Evolutionary conservation across 2,329 filamentous ascomycete genomes (phyloP).

Genomic region (Paracorniculantispora psalliotae): DNA sequence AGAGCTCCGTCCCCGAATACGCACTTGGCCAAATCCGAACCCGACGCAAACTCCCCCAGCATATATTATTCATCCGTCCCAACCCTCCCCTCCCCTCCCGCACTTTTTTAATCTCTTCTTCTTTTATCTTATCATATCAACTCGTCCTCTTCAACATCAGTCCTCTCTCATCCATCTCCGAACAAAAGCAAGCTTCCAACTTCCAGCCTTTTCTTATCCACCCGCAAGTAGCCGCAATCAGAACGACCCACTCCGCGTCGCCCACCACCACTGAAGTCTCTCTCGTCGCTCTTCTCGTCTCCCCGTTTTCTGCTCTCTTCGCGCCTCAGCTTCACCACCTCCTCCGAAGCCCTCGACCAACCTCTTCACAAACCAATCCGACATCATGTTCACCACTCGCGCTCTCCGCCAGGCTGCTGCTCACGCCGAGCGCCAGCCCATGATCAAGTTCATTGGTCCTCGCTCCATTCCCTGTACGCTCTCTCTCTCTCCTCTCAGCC

Average conservation of each 20-base stretch:
- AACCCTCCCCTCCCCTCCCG: neutral
- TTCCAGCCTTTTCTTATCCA: neutral
- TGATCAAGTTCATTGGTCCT: conserved; percentile 60
- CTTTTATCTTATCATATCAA: neutral
- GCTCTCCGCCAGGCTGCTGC: conserved; percentile 54
- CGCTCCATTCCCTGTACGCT: conserved; percentile 53
- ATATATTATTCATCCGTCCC: conserved; percentile 1
- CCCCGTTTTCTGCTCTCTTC: neutral
- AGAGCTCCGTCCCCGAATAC: conserved; percentile 3
- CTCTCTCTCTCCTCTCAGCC: neutral
- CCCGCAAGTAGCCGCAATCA: conserved; percentile 10
- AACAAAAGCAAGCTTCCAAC: neutral
- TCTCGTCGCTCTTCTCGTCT: neutral
- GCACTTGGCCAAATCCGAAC: neutral
- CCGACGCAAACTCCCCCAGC: conserved; percentile 1
- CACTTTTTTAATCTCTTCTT: neutral
- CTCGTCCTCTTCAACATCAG: neutral
- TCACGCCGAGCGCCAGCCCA: conserved; percentile 54
- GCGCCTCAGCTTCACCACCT: neutral
- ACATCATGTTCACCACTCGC: conserved; percentile 50
- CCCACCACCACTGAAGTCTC: neutral
- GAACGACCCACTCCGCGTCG: conserved; percentile 1
- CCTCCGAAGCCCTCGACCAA: neutral
- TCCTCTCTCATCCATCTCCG: neutral
- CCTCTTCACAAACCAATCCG: conserved; percentile 13